Conservation (phyloP, 108 stramenopile genomes). For the Chaetoceros tenuissimus region DNA sequence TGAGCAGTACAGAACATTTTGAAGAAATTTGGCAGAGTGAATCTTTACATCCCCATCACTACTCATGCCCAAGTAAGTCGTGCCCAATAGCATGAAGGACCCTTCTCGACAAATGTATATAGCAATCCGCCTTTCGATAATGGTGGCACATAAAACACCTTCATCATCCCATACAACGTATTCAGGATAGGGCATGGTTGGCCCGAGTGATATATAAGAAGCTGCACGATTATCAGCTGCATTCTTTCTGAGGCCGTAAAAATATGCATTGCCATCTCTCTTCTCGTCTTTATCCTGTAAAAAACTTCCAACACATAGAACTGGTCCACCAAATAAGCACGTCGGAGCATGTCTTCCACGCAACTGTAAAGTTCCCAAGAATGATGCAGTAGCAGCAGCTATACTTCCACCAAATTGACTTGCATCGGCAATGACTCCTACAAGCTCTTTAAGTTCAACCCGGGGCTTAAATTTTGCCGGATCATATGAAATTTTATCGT, state of each 20-base stretch:
- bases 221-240: constrained; percentile 35
- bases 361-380: constrained; percentile 47
- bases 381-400: constrained; percentile 41
- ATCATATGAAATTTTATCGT: constrained; percentile 14
- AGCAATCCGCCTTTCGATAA: constrained; percentile 49
- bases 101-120: constrained; percentile 57
- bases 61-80: constrained; percentile 19
- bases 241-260: constrained; percentile 35
- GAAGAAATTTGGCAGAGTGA: constrained; percentile 60
- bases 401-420: constrained; percentile 39
- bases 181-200: constrained; percentile 69
- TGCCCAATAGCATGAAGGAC: constrained; percentile 62
- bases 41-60: constrained; percentile 26
- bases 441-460: constrained; percentile 52
- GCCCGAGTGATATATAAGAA: constrained; percentile 50
- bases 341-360: constrained; percentile 56
- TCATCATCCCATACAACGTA: constrained; percentile 76
- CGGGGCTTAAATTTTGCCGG: constrained; percentile 22
- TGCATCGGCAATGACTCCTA: constrained; percentile 37
- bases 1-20: constrained; percentile 66
- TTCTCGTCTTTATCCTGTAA: constrained; percentile 21
- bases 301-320: constrained; percentile 52
- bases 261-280: constrained; percentile 55
- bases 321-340: constrained; percentile 70
- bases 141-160: constrained; percentile 58